Conservation (phyloP, 2,329 filamentous ascomycete genomes). For the Sporothrix inflata region DNA sequence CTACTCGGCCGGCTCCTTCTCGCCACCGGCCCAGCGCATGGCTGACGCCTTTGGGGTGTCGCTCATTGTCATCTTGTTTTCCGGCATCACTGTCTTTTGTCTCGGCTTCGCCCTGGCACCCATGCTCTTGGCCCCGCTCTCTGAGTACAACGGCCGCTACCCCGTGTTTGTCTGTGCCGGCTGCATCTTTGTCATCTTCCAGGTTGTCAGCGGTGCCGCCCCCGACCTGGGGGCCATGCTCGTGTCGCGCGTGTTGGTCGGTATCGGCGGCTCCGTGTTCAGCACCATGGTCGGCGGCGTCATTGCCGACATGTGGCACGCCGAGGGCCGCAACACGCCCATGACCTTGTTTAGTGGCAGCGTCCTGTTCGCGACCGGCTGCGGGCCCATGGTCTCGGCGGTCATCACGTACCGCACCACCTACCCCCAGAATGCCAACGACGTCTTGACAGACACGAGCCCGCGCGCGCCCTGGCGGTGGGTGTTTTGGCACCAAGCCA, state of each 20-base stretch:
- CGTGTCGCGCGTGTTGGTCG: slow-evolving; percentile 73
- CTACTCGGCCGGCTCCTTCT: slow-evolving; percentile 80
- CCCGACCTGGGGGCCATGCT: slow-evolving; percentile 73
- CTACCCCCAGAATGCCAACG: slow-evolving; percentile 28
- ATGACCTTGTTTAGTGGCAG: slow-evolving; percentile 87
- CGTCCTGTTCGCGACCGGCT: slow-evolving; percentile 77
- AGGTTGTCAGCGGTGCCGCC: slow-evolving; percentile 74
- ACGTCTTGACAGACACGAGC: slow-evolving; percentile 35
- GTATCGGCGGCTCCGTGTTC: slow-evolving; percentile 76
- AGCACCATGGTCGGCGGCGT: slow-evolving; percentile 93
- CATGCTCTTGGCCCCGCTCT: slow-evolving; percentile 86
- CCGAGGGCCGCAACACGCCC: slow-evolving; percentile 78
- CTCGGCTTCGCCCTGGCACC: slow-evolving; percentile 79
- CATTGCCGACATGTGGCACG: slow-evolving; percentile 81
- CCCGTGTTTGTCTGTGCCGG: slow-evolving; percentile 80
- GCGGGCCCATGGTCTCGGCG: slow-evolving; percentile 73
- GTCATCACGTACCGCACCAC: slow-evolving; percentile 67
- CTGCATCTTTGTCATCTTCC: slow-evolving; percentile 69
- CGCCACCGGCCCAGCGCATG: slow-evolving; percentile 69
- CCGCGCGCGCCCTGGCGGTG: slow-evolving; percentile 68
- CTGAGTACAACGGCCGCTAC: slow-evolving; percentile 83
- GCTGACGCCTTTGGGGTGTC: slow-evolving; percentile 66
- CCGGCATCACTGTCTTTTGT: slow-evolving; percentile 82
- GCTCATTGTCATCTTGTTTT: slow-evolving; percentile 60
- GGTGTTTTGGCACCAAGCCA: slow-evolving; percentile 86